Evolutionary conservation across 2,329 filamentous ascomycete genomes (phyloP).

Genomic region (Calonectria crousiana): DNA sequence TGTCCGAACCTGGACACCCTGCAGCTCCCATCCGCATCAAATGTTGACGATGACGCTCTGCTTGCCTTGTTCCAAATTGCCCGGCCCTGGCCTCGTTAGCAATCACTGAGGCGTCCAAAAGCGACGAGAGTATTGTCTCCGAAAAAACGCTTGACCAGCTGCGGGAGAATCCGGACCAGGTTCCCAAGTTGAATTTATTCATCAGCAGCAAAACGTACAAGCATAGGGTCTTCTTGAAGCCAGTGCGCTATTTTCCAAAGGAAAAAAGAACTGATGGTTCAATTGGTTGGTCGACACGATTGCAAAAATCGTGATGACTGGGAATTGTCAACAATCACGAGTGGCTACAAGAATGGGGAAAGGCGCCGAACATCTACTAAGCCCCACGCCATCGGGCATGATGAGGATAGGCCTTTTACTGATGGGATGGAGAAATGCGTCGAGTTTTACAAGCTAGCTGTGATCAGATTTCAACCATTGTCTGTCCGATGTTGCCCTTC

Average conservation of each 20-base stretch:
- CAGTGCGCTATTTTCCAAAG: constrained; percentile 24
- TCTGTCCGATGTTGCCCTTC: too few species aligned
- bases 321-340: not conserved
- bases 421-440: too few species aligned
- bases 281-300: not conserved
- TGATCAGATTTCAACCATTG: not conserved
- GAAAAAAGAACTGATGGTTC: constrained; percentile 13
- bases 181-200: constrained; percentile 22
- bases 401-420: too few species aligned
- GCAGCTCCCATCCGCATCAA: constrained; percentile 17
- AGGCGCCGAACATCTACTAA: not conserved
- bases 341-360: constrained; percentile 23
- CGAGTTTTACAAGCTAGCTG: too few species aligned
- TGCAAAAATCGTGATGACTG: constrained; percentile 31
- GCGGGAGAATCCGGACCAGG: constrained; percentile 21
- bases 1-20: constrained; percentile 24
- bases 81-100: constrained; percentile 12
- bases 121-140: not conserved
- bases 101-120: not conserved
- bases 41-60: not conserved
- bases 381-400: too few species aligned
- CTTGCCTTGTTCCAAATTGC: not conserved
- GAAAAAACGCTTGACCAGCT: constrained; percentile 15
- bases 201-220: not conserved
- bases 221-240: constrained; percentile 27